Base-by-base conservation (phyloP, 352 stramenopile species). In the Phytophthora cactorum region DNA sequence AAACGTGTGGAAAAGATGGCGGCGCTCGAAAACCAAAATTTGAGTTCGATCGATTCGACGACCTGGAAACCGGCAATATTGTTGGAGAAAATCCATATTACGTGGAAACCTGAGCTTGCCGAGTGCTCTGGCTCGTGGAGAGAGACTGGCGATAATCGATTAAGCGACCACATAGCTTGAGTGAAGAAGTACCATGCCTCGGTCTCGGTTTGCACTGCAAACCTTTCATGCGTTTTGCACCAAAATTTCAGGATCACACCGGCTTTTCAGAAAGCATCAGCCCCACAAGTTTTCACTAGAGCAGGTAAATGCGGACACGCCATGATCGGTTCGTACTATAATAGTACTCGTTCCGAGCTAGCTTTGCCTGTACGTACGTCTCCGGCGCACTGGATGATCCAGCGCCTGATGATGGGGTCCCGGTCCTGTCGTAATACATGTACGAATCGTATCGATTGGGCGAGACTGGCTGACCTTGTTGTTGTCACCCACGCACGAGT, bases 71-170 rank as follows among this genome's bases (percentile, higher is more conserved):
- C 52, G 61, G 61, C 52, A 68, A 62, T 62, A 61, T 49, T 68
- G 53, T 39, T 55, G 45, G 44, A 68, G 36, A 66, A 68, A 68
- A 68, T 68, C 62, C 55, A 60, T 41, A 60, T 31, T 12, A 51
- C 25, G 12, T 39, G 17, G 28, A 56, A 56, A 39, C 27, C 47
- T 39, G 51, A 46, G 51, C 36, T 58, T 27, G 5, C 11, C 46
- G 25, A 47, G 50, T 53, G 59, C 59, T 10, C 36, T 66, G 59
- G 59, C 50, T 66, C 29, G 50, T n/a, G 60, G 32, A 56, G 34
- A 68, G 43, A 68, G 52, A 68, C 58, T 32, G 43, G 49, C 29
- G 52, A 2, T n/a, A 59, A 68, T 72, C 65, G 65, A 72, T 68
- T 72, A 70, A 70, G 17, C 25, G 52, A 28, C n/a, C 43, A 7